Percentiles rank a stretch among this genome's conserved stretches.
Evolutionary conservation across 1,284 basidiomycete species (phyloP).

Genomic region (Prillingera fragicola): DNA sequence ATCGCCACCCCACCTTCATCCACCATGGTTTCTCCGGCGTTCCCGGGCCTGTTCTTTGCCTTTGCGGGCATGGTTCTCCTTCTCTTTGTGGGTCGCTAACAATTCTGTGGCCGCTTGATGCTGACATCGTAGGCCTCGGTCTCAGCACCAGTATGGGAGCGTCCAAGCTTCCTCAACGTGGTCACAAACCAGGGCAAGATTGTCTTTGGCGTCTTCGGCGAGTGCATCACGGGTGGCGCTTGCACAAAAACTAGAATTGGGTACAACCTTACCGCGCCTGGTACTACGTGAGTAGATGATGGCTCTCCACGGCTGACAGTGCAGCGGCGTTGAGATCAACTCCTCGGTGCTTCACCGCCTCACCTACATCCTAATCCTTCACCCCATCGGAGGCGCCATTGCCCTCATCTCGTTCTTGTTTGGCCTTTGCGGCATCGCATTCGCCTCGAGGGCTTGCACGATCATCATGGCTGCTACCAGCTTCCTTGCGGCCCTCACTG

Average conservation of each 20-base stretch:
- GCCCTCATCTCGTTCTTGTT: slow-evolving; percentile 66
- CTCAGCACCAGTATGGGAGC: slow-evolving; percentile 66
- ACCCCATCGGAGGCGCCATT: slow-evolving; percentile 69
- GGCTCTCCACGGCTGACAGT: background rate
- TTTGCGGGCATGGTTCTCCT: slow-evolving; percentile 30
- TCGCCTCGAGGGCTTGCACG: slow-evolving; percentile 62
- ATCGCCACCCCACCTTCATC: no score
- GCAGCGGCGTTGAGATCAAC: slow-evolving; percentile 40
- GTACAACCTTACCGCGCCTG: slow-evolving; percentile 32
- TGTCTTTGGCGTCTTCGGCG: slow-evolving; percentile 70
- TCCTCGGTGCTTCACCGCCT: slow-evolving; percentile 59
- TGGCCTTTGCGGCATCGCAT: slow-evolving; percentile 59
- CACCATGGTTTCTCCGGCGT: slow-evolving; percentile 47
- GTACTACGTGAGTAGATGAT: slow-evolving; percentile 21
- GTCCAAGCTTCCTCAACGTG: slow-evolving; percentile 62
- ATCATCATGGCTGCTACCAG: slow-evolving; percentile 66
- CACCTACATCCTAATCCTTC: slow-evolving; percentile 65
- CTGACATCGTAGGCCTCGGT: slow-evolving; percentile 59
- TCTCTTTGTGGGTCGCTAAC: slow-evolving; percentile 17
- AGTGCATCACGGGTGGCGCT: slow-evolving; percentile 55
- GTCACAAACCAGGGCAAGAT: slow-evolving; percentile 44
- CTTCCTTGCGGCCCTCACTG: slow-evolving; percentile 59
- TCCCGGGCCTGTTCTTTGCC: slow-evolving; percentile 50
- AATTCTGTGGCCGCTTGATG: slow-evolving; percentile 56
- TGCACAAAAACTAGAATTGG: slow-evolving; percentile 32